Conservation (phyloP, 129 eudicot genomes). For the Artemisia tridentata region DNA sequence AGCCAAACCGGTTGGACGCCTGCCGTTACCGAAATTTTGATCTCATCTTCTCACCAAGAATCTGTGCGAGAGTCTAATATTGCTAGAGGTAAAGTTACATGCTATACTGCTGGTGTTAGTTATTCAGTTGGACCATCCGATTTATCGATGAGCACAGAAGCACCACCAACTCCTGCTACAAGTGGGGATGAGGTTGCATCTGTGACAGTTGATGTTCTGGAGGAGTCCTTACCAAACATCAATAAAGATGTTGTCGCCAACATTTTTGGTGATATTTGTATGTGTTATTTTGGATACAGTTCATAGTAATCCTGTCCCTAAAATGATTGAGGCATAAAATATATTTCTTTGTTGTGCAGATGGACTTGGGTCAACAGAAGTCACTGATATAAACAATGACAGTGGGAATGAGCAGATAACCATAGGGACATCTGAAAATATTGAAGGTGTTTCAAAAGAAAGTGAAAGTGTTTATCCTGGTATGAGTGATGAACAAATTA, state of each 20-base stretch:
- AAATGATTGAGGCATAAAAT: not conserved
- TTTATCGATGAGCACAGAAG: constrained; percentile 8
- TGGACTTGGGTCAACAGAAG: constrained; percentile 3
- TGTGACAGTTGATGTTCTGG: not conserved
- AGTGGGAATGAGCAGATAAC: constrained; percentile 5
- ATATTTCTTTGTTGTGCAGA: constrained; percentile 19
- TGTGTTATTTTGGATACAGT: not conserved
- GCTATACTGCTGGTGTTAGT: constrained; percentile 14
- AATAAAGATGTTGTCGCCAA: constrained; percentile 17
- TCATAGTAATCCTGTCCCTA: not conserved
- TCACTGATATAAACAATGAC: constrained; percentile 11
- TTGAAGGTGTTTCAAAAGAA: constrained; percentile 11
- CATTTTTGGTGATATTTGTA: constrained; percentile 26
- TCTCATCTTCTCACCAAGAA: constrained; percentile 4
- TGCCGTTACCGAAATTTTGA: constrained; percentile 12
- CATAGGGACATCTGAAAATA: constrained; percentile 10
- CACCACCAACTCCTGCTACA: constrained; percentile 17
- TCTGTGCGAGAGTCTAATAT: constrained; percentile 8
- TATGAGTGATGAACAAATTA: constrained; percentile 5
- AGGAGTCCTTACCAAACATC: constrained; percentile 8
- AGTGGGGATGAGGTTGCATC: not conserved
- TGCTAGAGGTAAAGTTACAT: constrained; percentile 17
- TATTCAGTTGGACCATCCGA: constrained; percentile 14
- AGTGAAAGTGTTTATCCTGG: not conserved
- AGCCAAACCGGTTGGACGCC: no score